Percentiles rank a stretch among this genome's conserved stretches.
Conservation (phyloP, 495 filamentous ascomycete species). For the Xylaria telfairii region DNA sequence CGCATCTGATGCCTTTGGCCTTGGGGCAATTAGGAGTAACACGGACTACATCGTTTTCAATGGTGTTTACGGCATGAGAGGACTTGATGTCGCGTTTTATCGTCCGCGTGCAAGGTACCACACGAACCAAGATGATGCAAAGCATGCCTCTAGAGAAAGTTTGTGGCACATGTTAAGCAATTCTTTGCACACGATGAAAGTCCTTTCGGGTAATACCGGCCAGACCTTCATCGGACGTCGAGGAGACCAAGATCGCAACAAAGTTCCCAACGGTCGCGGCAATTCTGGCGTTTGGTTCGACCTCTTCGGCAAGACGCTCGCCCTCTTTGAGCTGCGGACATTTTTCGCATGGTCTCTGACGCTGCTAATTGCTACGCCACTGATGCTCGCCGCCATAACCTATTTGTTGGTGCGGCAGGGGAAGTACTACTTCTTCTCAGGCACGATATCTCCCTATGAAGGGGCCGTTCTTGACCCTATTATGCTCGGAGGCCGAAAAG, state of each 20-base stretch:
- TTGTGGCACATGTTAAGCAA: slow-evolving; percentile 95
- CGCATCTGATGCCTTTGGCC: slow-evolving; percentile 80
- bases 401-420: slow-evolving; percentile 70
- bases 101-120: slow-evolving; percentile 88
- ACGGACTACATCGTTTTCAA: slow-evolving; percentile 92
- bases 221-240: slow-evolving; percentile 66
- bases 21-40: slow-evolving; percentile 76
- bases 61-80: slow-evolving; percentile 79
- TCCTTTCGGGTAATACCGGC: slow-evolving; percentile 72
- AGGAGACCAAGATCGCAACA: slow-evolving; percentile 59
- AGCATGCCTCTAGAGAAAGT: slow-evolving; percentile 74
- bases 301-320: slow-evolving; percentile 81
- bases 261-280: slow-evolving; percentile 71
- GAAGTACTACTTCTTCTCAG: slow-evolving; percentile 80
- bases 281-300: slow-evolving; percentile 91
- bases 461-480: slow-evolving; percentile 64
- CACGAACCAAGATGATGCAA: slow-evolving; percentile 85
- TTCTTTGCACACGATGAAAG: slow-evolving; percentile 72
- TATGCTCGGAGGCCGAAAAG: slow-evolving; percentile 75
- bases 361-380: slow-evolving; percentile 75
- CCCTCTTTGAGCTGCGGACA: slow-evolving; percentile 77
- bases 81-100: slow-evolving; percentile 89
- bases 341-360: slow-evolving; percentile 88
- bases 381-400: slow-evolving; percentile 72
- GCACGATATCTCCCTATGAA: slow-evolving; percentile 61